Evolutionary conservation across 352 stramenopile genomes (phyloP).

Genomic region (Pythium chondricola): DNA sequence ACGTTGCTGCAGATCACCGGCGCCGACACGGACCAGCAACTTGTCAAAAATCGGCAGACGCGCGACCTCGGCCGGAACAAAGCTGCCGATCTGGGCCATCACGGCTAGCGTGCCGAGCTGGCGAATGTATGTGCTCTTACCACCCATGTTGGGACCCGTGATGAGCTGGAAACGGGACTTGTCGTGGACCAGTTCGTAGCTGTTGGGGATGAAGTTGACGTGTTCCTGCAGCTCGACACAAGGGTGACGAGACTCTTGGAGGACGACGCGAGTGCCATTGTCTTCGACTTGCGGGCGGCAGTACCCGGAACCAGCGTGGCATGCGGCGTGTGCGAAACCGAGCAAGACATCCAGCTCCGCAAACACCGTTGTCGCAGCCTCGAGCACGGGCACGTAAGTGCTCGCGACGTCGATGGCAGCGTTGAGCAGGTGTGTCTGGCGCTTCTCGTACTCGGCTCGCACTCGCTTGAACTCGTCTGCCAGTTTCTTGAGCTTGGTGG

Average conservation of each 20-base stretch:
- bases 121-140: slow-evolving; percentile 99
- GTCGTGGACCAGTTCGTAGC: slow-evolving; percentile 88
- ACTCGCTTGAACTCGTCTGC: slow-evolving; percentile 82
- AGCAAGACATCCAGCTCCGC: slow-evolving; percentile 94
- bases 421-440: slow-evolving; percentile 86
- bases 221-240: slow-evolving; percentile 97
- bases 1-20: slow-evolving; percentile 94
- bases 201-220: slow-evolving; percentile 97
- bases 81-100: slow-evolving; percentile 96
- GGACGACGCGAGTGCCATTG: slow-evolving; percentile 51
- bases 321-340: slow-evolving; percentile 92
- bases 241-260: slow-evolving; percentile 91
- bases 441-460: slow-evolving; percentile 88
- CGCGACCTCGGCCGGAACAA: slow-evolving; percentile 91
- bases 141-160: slow-evolving; percentile 99
- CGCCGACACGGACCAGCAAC: slow-evolving; percentile 94
- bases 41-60: slow-evolving; percentile 94
- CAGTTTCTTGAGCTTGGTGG: slow-evolving; percentile 84
- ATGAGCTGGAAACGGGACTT: slow-evolving; percentile 92
- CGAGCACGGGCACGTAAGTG: slow-evolving; percentile 95
- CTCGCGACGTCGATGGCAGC: slow-evolving; percentile 92
- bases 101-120: slow-evolving; percentile 92
- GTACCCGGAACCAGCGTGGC: slow-evolving; percentile 84
- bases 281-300: slow-evolving; percentile 54
- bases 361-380: slow-evolving; percentile 84